phyloP scores from a whole-genome alignment of 2,329 filamentous ascomycete genomes.

The Talaromyces funiculosus region DNA sequence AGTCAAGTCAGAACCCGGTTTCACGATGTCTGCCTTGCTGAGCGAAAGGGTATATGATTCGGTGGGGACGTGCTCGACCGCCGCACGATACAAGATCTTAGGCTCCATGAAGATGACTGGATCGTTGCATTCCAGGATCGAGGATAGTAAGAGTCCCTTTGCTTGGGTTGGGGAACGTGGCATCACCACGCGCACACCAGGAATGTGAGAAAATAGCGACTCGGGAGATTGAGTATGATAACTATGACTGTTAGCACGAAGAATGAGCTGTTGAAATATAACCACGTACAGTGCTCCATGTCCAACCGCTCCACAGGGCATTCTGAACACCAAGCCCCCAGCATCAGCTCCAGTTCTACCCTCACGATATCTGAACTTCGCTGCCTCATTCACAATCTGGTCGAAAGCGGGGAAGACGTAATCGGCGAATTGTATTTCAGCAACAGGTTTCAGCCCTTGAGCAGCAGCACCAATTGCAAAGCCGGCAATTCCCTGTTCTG shows the following conservation, averaged over 20 bases:
- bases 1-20: conserved; percentile 73
- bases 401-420: conserved; percentile 92
- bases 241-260: conserved; percentile 17
- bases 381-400: conserved; percentile 88
- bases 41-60: conserved; percentile 77
- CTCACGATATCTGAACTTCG: conserved; percentile 76
- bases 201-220: conserved; percentile 79
- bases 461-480: conserved; percentile 88
- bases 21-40: conserved; percentile 78
- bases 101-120: conserved; percentile 92
- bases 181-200: conserved; percentile 77
- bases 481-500: conserved; percentile 89
- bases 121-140: conserved; percentile 71
- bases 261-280: background rate
- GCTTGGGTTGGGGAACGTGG: conserved; percentile 81
- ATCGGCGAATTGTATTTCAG: conserved; percentile 93
- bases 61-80: conserved; percentile 83
- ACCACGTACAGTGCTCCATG: conserved; percentile 66
- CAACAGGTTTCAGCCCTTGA: conserved; percentile 86
- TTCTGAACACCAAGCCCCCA: conserved; percentile 78
- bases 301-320: conserved; percentile 85
- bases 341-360: conserved; percentile 60
- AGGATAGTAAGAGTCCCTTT: conserved; percentile 74
- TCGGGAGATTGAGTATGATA: conserved; percentile 91
- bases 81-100: conserved; percentile 85